These are phyloP conservation scores for Colletotrichum sp. DNA, from an alignment of 2,329 filamentous ascomycete genomes.

Conservation along the genomic window DNA sequence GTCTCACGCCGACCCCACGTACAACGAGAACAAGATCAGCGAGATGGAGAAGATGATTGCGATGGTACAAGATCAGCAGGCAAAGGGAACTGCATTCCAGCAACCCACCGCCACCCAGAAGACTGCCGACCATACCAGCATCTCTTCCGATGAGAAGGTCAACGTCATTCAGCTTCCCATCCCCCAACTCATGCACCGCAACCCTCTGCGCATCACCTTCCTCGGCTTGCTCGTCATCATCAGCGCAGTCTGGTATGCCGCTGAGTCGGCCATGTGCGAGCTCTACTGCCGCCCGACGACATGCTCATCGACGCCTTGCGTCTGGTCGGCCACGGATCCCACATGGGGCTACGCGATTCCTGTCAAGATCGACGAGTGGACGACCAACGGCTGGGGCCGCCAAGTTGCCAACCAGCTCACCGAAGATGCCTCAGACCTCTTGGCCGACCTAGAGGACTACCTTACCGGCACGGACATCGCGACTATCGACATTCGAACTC, in stretches of 20 bases:
- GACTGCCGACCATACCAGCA: neutral
- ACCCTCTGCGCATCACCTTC: conserved; percentile 51
- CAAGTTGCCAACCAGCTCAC: conserved; percentile 35
- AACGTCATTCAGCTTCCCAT: conserved; percentile 43
- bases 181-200: conserved; percentile 45
- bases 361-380: conserved; percentile 68
- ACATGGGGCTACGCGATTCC: conserved; percentile 65
- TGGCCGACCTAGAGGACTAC: conserved; percentile 54
- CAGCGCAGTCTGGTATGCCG: conserved; percentile 55
- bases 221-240: conserved; percentile 52
- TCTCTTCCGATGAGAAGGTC: neutral
- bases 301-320: conserved; percentile 53
- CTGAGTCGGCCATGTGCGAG: conserved; percentile 59
- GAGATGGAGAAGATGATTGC: neutral
- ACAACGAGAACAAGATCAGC: neutral
- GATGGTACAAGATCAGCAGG: conserved; percentile 6
- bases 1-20: conserved; percentile 39
- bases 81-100: neutral
- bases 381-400: conserved; percentile 56
- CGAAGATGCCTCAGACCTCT: conserved; percentile 51
- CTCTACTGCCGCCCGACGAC: conserved; percentile 59
- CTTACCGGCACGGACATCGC: conserved; percentile 49
- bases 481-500: conserved; percentile 44
- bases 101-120: neutral
- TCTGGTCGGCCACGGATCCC: conserved; percentile 63